A percentile compares a stretch with the other conserved stretches of the same genome.
Evolutionary conservation across 2,329 filamentous ascomycete species (phyloP).

Genomic region (Aspergillus novoparasiticus): DNA sequence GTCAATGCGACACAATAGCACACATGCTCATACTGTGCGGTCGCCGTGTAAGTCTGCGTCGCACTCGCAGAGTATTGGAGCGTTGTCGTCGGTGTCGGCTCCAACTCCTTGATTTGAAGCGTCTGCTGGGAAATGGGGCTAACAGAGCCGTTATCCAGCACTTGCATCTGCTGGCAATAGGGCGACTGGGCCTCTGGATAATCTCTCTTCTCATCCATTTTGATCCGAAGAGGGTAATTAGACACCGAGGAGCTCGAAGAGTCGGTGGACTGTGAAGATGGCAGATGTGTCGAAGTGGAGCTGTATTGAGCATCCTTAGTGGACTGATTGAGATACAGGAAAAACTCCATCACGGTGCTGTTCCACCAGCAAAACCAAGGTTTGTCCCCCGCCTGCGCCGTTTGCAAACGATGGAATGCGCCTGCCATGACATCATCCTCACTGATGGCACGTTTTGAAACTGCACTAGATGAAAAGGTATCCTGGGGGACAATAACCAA

Average conservation of each 20-base stretch:
- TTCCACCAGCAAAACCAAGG: constrained; percentile 75
- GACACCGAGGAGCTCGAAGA: constrained; percentile 19
- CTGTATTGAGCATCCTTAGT: constrained; percentile 32
- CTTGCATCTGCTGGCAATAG: constrained; percentile 67
- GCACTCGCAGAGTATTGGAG: constrained; percentile 26
- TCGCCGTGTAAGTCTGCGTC: constrained; percentile 39
- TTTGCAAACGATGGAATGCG: constrained; percentile 41
- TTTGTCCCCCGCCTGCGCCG: constrained; percentile 56
- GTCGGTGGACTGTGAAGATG: background rate
- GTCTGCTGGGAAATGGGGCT: constrained; percentile 29
- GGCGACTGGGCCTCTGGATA: constrained; percentile 47
- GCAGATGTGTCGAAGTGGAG: constrained; percentile 20
- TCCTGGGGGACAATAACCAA: constrained; percentile 56
- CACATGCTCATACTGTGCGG: constrained; percentile 36
- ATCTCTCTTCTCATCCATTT: constrained; percentile 66
- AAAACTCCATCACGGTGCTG: constrained; percentile 65
- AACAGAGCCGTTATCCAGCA: constrained; percentile 55
- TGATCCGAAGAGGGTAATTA: constrained; percentile 60
- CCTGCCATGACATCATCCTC: constrained; percentile 28
- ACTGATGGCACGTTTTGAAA: constrained; percentile 32
- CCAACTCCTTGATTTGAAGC: constrained; percentile 37
- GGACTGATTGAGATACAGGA: constrained; percentile 64
- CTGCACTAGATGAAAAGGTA: constrained; percentile 32
- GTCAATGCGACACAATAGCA: constrained; percentile 41
- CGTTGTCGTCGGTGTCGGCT: constrained; percentile 40